Base-by-base conservation (phyloP, 805 yeast genomes). In the Lachancea mirantina region DNA sequence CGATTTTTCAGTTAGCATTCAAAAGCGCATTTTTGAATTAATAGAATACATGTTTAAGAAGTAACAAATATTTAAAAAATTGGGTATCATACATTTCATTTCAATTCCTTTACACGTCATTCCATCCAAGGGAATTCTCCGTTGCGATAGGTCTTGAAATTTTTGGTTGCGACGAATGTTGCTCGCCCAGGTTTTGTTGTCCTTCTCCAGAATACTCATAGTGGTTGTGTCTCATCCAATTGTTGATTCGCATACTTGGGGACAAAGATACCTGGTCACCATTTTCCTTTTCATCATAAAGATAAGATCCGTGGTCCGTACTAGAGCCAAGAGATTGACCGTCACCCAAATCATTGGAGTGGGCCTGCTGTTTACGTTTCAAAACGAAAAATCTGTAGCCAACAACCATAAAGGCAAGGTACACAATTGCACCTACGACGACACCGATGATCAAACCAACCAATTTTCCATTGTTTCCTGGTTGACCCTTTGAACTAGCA, bases 361-460 rank as follows among this genome's bases (percentile, higher is more conserved):
- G 38, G 22, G 39, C 31, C 24, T 34, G 42, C 28, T 39, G 40
- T 26, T 41, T 44, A 21, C 43, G 41, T 42, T 64, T 67, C 42
- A 58, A 52, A 44, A 68, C 68, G 57, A 64, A 74, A 43, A 64
- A 61, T 50, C 70, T 68, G 50, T 72, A 70, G 42, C 73, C 62
- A 23, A 76, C 49, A 35, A 76, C 62, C 65, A 85, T 69, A 14
- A 73, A 59, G 0, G 74, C 65, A 49, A 83, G 71, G 53, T 83
- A 82, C 7, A 73, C 61, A 6, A 72, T 62, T 28, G 84, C 78
- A 34, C 96, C 96, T 9, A 73, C 75, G 19, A 84, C 76, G 5
- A 94, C 76, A 28, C 96, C 96, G 24, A 84, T 68, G 9, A 89
- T 78, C 33, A 87, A 72, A 22, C 94, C 95, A 16, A 82, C 78